Conservation (phyloP, 345 rosid species). For the Euphorbia lathyris region DNA sequence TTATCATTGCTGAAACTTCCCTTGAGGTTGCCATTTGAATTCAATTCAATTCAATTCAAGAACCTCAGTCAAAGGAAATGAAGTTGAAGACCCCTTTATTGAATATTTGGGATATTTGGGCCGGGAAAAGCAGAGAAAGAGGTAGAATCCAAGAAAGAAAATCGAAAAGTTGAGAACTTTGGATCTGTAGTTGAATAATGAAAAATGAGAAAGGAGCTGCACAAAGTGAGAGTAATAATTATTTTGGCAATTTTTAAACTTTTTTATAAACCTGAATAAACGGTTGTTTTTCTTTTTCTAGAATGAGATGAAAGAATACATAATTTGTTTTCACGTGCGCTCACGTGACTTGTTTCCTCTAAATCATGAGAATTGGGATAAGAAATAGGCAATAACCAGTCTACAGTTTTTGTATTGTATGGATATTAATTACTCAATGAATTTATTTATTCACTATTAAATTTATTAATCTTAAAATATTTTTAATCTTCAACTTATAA, state of each 20-base stretch:
- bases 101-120: background rate
- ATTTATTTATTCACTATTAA: no score
- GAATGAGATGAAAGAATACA: background rate
- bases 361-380: background rate
- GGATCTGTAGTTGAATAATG: slow-evolving; percentile 31
- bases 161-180: slow-evolving; percentile 11
- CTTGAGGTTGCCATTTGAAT: slow-evolving; percentile 54
- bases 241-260: background rate
- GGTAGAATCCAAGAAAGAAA: slow-evolving; percentile 43
- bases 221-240: background rate
- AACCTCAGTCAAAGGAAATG: slow-evolving; percentile 45
- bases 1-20: slow-evolving; percentile 77
- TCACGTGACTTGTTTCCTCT: background rate
- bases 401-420: no score
- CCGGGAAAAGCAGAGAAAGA: slow-evolving; percentile 15
- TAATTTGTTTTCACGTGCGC: background rate
- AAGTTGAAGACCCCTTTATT: background rate
- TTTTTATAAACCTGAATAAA: background rate
- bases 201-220: background rate
- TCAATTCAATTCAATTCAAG: slow-evolving; percentile 10
- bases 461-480: no score
- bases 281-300: background rate
- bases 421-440: no score
- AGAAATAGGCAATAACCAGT: no score
- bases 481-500: no score